A percentile compares a stretch with the other conserved stretches of the same genome.
Conservation (phyloP, 768 basidiomycete genomes). For the Xerocomellus dryophilus region DNA sequence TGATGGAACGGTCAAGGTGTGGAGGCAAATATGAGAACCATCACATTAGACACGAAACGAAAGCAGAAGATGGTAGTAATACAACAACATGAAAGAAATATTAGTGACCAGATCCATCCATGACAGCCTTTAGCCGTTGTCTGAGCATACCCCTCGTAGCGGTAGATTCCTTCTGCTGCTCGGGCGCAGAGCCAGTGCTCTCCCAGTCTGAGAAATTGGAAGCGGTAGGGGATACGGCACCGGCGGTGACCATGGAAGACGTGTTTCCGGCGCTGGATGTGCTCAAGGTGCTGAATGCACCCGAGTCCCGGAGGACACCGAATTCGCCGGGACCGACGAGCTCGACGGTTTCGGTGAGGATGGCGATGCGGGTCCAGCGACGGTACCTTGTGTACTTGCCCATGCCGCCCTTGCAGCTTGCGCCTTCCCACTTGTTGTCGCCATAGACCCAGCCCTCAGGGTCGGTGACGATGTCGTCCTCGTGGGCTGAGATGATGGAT, state of each 20-base stretch:
- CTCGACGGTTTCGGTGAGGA: constrained; percentile 71
- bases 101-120: constrained; percentile 28
- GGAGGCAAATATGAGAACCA: constrained; percentile 49
- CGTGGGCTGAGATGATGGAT: constrained; percentile 33
- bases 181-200: constrained; percentile 25
- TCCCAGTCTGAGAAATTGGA: constrained; percentile 32
- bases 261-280: constrained; percentile 14
- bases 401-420: constrained; percentile 73
- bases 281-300: constrained; percentile 15
- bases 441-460: constrained; percentile 90
- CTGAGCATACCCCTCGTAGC: constrained; percentile 21
- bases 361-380: constrained; percentile 82
- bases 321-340: constrained; percentile 40
- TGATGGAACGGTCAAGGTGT: constrained; percentile 89
- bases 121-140: constrained; percentile 30
- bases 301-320: constrained; percentile 29
- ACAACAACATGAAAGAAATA: constrained; percentile 23
- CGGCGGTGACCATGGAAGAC: constrained; percentile 26
- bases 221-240: constrained; percentile 25
- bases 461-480: constrained; percentile 66
- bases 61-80: constrained; percentile 10
- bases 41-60: background rate
- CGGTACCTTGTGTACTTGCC: constrained; percentile 90
- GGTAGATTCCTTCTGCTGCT: constrained; percentile 17
- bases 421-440: constrained; percentile 92